A percentile compares a stretch with the other conserved stretches of the same genome.
Evolutionary conservation across 2,329 filamentous ascomycete genomes (phyloP).

Genomic region (Diaporthe sp.): DNA sequence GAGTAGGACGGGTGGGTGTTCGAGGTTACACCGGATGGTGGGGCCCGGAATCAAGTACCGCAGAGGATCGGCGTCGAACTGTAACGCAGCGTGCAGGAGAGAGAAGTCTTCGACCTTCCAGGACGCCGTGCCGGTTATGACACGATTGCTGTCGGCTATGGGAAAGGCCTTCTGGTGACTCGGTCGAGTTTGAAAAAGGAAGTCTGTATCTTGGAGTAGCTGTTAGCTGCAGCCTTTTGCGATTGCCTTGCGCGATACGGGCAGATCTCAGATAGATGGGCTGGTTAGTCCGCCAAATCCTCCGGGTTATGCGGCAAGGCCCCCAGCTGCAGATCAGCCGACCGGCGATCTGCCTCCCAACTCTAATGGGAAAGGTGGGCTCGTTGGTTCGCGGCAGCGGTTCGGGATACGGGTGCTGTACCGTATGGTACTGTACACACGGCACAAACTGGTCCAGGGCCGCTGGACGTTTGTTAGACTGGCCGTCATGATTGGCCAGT

Average conservation of each 20-base stretch:
- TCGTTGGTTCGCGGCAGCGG: conserved; percentile 29
- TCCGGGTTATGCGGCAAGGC: conserved; percentile 27
- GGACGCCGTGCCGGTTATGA: conserved; percentile 1
- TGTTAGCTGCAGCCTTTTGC: conserved; percentile 30
- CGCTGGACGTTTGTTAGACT: conserved; percentile 15
- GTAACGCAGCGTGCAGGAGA: conserved; percentile 12
- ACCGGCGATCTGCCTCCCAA: conserved; percentile 36
- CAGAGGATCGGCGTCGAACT: conserved; percentile 21
- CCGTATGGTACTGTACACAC: conserved; percentile 14
- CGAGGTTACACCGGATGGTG: conserved; percentile 32
- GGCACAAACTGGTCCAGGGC: conserved; percentile 15
- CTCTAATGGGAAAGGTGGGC: conserved; percentile 34
- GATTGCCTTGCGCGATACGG: conserved; percentile 23
- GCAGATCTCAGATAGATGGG: conserved; percentile 18
- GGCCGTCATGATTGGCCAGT: conserved; percentile 4
- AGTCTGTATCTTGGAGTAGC: conserved; percentile 22
- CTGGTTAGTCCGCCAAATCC: conserved; percentile 21
- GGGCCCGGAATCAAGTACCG: conserved; percentile 27
- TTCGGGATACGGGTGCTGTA: conserved; percentile 17
- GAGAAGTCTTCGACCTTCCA: not conserved
- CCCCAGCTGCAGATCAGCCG: conserved; percentile 37
- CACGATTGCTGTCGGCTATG: not conserved
- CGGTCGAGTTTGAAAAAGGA: conserved; percentile 14
- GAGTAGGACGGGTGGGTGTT: conserved; percentile 32
- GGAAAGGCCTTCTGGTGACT: conserved; percentile 2